These are phyloP conservation scores for Diplogelasinospora grovesii DNA, from an alignment of 495 filamentous ascomycete genomes.

Conservation along the genomic window DNA sequence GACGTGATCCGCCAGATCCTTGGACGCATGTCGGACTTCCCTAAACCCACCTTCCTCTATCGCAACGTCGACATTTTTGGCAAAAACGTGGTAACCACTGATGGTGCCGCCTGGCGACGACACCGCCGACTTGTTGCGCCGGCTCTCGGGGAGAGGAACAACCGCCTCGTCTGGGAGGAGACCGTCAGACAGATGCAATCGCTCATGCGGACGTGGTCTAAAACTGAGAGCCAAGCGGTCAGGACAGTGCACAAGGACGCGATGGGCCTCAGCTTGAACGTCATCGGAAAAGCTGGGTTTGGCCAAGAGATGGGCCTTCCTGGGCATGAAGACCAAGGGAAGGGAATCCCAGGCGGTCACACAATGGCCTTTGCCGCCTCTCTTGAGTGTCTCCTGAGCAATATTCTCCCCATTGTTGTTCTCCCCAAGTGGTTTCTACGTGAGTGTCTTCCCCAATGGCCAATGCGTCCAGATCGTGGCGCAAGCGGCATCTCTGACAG, in stretches of 20 bases:
- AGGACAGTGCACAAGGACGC: background rate
- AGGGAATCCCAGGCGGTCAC: background rate
- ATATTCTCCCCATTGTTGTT: background rate
- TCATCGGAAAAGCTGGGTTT: constrained; percentile 55
- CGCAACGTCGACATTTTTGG: constrained; percentile 48
- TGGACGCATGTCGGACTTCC: constrained; percentile 49
- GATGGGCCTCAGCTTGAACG: constrained; percentile 43
- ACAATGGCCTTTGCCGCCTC: background rate
- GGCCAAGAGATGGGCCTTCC: constrained; percentile 36
- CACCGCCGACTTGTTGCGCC: constrained; percentile 55
- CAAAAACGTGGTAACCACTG: constrained; percentile 50
- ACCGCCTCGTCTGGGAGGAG: constrained; percentile 49
- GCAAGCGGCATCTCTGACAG: too few relatives aligned
- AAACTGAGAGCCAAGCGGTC: constrained; percentile 41
- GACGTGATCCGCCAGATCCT: constrained; percentile 52
- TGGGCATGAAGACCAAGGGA: constrained; percentile 20
- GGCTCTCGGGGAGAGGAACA: constrained; percentile 57
- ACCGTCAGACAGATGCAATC: constrained; percentile 42
- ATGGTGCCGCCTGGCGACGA: constrained; percentile 50
- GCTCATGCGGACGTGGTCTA: constrained; percentile 45
- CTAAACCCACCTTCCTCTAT: constrained; percentile 51
- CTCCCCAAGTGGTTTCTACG: background rate
- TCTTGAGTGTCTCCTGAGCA: background rate
- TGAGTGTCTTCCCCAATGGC: too few relatives aligned
- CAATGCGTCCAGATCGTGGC: too few relatives aligned